A percentile compares a stretch with the other conserved stretches of the same genome.
Conservation (phyloP, 202 grass and related monocot genomes). For the Bolboschoenoplectus hybrid region DNA sequence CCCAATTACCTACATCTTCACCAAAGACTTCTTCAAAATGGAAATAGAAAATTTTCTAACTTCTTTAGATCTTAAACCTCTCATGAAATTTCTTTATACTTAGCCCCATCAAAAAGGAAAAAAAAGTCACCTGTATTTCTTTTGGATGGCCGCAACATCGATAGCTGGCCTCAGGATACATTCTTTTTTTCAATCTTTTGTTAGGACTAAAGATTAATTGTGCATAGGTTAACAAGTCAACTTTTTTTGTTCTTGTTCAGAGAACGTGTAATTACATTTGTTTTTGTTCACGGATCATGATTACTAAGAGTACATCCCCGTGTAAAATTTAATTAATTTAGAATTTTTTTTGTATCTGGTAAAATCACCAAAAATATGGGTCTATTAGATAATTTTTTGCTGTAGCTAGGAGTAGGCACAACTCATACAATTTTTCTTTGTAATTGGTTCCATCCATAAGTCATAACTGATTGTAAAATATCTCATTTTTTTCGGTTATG, state of each 20-base stretch:
- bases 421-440: neutral
- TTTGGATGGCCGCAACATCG: conserved; percentile 15
- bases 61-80: conserved; percentile 1
- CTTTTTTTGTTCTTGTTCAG: conserved; percentile 1
- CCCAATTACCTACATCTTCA: conserved; percentile 48
- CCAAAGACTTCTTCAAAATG: conserved; percentile 49
- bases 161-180: conserved; percentile 2
- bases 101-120: conserved; percentile 7
- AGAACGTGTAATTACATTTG: conserved; percentile 18
- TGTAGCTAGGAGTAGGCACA: too few species aligned
- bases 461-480: neutral
- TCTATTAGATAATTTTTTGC: neutral
- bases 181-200: conserved; percentile 1
- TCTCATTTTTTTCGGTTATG: neutral
- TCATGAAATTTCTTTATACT: neutral
- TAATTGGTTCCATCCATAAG: neutral
- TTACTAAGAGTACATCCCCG: neutral
- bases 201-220: conserved; percentile 12
- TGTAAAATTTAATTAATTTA: neutral
- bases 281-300: conserved; percentile 1
- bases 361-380: neutral
- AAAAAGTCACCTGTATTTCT: neutral
- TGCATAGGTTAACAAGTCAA: conserved; percentile 19
- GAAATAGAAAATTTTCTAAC: conserved; percentile 50
- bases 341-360: neutral